Base-by-base conservation (phyloP, 164 flowering plant species). In the Aristolochia californica region DNA sequence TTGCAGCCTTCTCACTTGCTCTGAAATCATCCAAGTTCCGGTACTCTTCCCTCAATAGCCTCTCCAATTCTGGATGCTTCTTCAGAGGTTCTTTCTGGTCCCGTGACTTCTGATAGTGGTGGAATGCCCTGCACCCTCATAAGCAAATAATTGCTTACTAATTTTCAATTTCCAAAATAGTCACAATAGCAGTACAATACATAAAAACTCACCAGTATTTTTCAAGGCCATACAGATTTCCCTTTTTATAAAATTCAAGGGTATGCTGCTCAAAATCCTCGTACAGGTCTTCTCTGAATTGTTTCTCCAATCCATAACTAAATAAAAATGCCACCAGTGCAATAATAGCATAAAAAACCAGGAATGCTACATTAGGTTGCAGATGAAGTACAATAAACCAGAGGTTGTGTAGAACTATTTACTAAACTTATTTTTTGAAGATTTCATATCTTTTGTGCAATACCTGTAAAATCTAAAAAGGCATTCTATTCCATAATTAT, bases 391-490 rank as follows among this genome's bases (percentile, higher is more conserved):
- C 13, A 20, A 20, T 8, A 20, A 2, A 47, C n/a, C 20, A 47
- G 8, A 47, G 50, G 9, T 4, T 11, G 50, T 47, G 18, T 47
- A 5, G 20, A 47, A 47, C 5, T 47, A 20, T 47, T 56, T 16
- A 24, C 53, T 49, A 21, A 1, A 10, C 11, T 54, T 22, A 49
- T 48, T 57, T 45, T 56, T 12, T 51, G 48, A 48, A 12, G 59
- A 22, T 50, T 23, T 15, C 23, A 27, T 8, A 34, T 34, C 10
- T 34, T 34, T 34, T 34, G 40, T 13, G 22, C 45, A 57, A 26
- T 78, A 93, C 99, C 99, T 93, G 60, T 81, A 93, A 65, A 93
- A 93, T 66, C 97, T 82, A 79, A 93, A 93, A 66, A 93, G 89
- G 72, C 99, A 93, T 66, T 93, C 97, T 43, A 76, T 61, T 30